Evolutionary conservation across 2,329 filamentous ascomycete species (phyloP).

Genomic region (Fragosphaeria purpurea): DNA sequence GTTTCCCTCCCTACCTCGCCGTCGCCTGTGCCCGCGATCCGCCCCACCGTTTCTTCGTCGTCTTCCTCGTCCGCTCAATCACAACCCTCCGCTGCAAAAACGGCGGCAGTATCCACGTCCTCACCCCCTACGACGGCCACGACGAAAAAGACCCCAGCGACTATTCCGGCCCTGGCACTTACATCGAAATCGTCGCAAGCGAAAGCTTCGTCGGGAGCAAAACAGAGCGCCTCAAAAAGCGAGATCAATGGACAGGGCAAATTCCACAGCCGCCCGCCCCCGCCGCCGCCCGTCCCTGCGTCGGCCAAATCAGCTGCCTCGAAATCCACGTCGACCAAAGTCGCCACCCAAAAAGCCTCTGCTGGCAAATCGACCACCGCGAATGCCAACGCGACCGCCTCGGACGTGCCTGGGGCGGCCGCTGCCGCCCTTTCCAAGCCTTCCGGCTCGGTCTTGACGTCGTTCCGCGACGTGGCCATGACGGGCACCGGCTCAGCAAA

Average conservation of each 20-base stretch:
- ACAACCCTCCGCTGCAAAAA: neutral
- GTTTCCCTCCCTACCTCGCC: conserved; percentile 15
- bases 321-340: conserved; percentile 19
- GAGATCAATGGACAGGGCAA: conserved; percentile 6
- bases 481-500: conserved; percentile 10
- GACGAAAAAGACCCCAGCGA: neutral
- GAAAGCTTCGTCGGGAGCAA: neutral
- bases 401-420: neutral
- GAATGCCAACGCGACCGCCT: conserved; percentile 10
- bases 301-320: conserved; percentile 19
- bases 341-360: neutral
- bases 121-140: neutral
- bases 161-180: conserved; percentile 8
- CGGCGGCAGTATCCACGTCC: neutral
- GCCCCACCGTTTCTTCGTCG: conserved; percentile 6
- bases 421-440: conserved; percentile 4
- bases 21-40: conserved; percentile 21
- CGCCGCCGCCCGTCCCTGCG: conserved; percentile 12
- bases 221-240: neutral
- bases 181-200: conserved; percentile 13
- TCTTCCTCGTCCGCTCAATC: neutral
- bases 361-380: conserved; percentile 10
- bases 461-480: conserved; percentile 17
- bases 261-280: conserved; percentile 11
- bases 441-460: conserved; percentile 14